phyloP scores from a whole-genome alignment of 2,329 filamentous ascomycete genomes.

The Pseudovirgaria hyperparasitica region DNA sequence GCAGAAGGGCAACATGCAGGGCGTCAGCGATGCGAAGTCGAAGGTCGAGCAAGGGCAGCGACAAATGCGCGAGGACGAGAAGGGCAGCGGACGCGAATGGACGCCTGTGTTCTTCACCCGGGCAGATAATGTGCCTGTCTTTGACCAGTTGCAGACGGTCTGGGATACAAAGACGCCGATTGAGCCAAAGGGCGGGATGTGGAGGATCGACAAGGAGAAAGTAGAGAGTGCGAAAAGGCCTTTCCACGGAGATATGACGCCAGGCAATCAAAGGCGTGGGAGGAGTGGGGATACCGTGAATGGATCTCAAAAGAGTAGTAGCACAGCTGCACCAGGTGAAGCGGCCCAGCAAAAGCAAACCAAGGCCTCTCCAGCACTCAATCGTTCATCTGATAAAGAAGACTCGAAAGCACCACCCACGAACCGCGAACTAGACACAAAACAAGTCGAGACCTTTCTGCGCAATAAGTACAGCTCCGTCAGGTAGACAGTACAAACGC shows the following conservation, averaged over 20 bases:
- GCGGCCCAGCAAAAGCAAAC: too few species aligned
- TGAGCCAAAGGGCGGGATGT: conserved; percentile 14
- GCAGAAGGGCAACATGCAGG: conserved; percentile 28
- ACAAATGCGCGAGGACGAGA: conserved; percentile 27
- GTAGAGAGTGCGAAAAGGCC: conserved; percentile 13
- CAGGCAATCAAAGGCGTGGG: conserved; percentile 5
- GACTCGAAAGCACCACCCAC: too few species aligned
- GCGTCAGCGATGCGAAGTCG: conserved; percentile 17
- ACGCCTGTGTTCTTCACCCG: conserved; percentile 27
- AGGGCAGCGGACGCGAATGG: conserved; percentile 24
- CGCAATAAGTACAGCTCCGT: too few species aligned
- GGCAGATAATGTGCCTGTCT: conserved; percentile 14
- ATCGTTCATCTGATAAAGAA: too few species aligned
- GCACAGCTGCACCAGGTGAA: too few species aligned
- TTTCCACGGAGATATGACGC: conserved; percentile 16
- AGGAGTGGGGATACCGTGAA: too few species aligned
- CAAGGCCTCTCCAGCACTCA: too few species aligned
- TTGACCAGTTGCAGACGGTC: conserved; percentile 12
- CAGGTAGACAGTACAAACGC: too few species aligned
- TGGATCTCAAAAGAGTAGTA: too few species aligned
- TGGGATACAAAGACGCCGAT: conserved; percentile 12
- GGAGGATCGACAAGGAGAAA: conserved; percentile 17
- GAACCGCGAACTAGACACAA: too few species aligned
- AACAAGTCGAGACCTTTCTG: too few species aligned
- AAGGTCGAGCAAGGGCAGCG: conserved; percentile 26